These are phyloP conservation scores for Ogataea pignaliae DNA, from an alignment of 805 yeast genomes.

Conservation along the genomic window DNA sequence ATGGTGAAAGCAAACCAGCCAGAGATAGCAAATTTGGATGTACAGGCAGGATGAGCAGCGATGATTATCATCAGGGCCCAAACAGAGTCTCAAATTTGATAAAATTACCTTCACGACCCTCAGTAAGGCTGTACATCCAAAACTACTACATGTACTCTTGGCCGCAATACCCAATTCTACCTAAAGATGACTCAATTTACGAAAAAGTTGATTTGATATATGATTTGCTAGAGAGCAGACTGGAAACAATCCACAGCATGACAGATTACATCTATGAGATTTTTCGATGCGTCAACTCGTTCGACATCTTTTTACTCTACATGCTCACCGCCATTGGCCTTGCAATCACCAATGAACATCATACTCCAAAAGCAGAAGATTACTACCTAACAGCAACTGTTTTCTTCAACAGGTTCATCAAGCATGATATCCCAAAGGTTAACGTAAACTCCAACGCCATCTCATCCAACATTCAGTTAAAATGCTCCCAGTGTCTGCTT, in stretches of 20 bases:
- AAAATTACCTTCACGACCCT: conserved; percentile 3
- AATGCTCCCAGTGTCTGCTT: conserved; percentile 35
- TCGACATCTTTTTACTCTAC: conserved; percentile 12
- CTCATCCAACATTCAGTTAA: conserved; percentile 21
- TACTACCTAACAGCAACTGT: conserved; percentile 10
- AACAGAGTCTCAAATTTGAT: not conserved
- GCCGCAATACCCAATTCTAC: conserved; percentile 14
- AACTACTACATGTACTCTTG: conserved; percentile 14
- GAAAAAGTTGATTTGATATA: conserved; percentile 4
- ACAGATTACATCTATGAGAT: conserved; percentile 4
- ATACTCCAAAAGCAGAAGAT: not conserved
- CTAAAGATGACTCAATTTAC: conserved; percentile 3
- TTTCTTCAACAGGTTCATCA: conserved; percentile 10
- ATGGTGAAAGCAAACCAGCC: not conserved
- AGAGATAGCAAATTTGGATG: not conserved
- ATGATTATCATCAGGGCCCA: not conserved
- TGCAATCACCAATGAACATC: conserved; percentile 4
- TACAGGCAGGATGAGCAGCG: not conserved
- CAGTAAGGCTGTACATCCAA: conserved; percentile 1
- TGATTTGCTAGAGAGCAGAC: conserved; percentile 1
- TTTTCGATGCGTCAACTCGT: conserved; percentile 4
- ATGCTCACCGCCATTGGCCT: conserved; percentile 13
- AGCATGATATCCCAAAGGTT: conserved; percentile 1
- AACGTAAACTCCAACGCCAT: not conserved
- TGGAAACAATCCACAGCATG: not conserved